A percentile compares a stretch with the other conserved stretches of the same genome.
Evolutionary conservation across 2,329 filamentous ascomycete genomes (phyloP).

Genomic region (Rhinocladiella mackenziei): DNA sequence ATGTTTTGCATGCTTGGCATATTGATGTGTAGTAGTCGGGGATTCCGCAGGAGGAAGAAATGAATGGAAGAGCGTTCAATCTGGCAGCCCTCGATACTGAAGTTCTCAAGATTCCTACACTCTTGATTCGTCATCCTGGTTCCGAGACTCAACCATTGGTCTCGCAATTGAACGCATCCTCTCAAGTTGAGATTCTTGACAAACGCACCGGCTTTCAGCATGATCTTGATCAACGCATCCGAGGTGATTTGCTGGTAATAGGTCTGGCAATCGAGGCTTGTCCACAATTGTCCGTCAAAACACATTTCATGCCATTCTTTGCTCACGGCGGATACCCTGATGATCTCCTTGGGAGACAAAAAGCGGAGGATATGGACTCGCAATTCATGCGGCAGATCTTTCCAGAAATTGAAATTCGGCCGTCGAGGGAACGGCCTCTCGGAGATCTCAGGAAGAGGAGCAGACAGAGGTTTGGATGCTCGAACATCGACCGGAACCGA

Average conservation of each 20-base stretch:
- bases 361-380: conserved; percentile 72
- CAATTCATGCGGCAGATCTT: conserved; percentile 74
- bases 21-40: conserved; percentile 75
- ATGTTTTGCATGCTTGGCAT: conserved; percentile 75
- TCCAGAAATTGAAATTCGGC: conserved; percentile 67
- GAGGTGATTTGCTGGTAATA: conserved; percentile 87
- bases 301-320: conserved; percentile 76
- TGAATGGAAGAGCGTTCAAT: conserved; percentile 76
- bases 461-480: conserved; percentile 33
- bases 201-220: conserved; percentile 80
- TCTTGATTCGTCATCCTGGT: conserved; percentile 63
- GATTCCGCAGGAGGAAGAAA: conserved; percentile 74
- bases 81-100: conserved; percentile 82
- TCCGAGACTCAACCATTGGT: conserved; percentile 71
- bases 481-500: conserved; percentile 62
- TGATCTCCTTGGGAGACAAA: conserved; percentile 73
- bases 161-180: conserved; percentile 83
- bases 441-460: conserved; percentile 26
- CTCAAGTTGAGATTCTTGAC: conserved; percentile 84
- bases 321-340: conserved; percentile 71
- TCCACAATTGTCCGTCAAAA: conserved; percentile 94
- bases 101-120: conserved; percentile 81
- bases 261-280: conserved; percentile 72
- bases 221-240: conserved; percentile 77
- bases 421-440: conserved; percentile 36